A percentile compares a stretch with the other conserved stretches of the same genome.
Conservation (phyloP, 257 asterid species). For the Solanum bulbocastanum region DNA sequence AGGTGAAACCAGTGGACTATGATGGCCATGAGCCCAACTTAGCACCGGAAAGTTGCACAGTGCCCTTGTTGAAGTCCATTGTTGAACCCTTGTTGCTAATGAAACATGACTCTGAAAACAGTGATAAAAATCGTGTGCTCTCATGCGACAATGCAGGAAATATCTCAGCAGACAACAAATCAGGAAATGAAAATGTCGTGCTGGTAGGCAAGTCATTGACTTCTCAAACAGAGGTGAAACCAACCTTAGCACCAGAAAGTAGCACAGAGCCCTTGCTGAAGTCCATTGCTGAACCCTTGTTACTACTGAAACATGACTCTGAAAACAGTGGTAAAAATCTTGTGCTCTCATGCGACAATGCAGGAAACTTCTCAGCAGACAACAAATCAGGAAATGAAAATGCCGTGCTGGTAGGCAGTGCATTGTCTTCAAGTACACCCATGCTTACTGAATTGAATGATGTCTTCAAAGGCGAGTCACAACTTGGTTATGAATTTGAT, state of each 20-base stretch:
- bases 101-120: constrained; percentile 9
- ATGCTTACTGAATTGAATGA: not conserved
- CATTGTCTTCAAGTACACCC: not conserved
- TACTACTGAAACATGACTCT: constrained; percentile 9
- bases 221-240: not conserved
- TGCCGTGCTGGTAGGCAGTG: not conserved
- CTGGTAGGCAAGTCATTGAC: not conserved
- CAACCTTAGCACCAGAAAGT: constrained; percentile 4
- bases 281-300: not conserved
- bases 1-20: not conserved
- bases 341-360: not conserved
- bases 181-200: constrained; percentile 1
- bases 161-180: not conserved
- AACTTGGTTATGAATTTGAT: not conserved
- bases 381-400: constrained; percentile 6
- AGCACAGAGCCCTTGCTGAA: not conserved
- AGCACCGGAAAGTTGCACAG: constrained; percentile 6
- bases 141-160: not conserved
- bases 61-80: not conserved
- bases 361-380: not conserved
- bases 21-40: not conserved
- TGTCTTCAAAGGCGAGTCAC: not conserved
- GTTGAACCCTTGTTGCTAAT: not conserved
- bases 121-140: not conserved
- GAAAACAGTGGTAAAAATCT: not conserved